Evolutionary conservation across 495 filamentous ascomycete species (phyloP), one percentile per base, ranked within the genome.

Genomic region (Letharia lupina): DNA sequence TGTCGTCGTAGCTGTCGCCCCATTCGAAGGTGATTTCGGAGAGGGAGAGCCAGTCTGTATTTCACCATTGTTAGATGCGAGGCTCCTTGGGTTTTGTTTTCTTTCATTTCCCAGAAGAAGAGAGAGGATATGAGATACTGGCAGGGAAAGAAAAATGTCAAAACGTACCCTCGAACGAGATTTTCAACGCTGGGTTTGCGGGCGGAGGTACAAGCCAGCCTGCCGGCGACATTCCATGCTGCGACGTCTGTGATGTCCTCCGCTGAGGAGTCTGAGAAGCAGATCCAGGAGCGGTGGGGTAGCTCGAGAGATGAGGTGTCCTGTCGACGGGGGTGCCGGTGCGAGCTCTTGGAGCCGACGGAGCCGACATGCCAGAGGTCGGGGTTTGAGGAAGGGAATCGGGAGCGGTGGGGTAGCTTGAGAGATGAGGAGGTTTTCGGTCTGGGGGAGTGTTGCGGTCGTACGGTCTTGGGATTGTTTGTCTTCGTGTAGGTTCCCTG

Each of bases 1-100:
- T 71, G 28, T 40, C 54, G 54, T 71, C 70, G 58, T 70, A 71
- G 54, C 67, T 71, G 20, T 71, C 68, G 23, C 42, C 41, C 68
- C 70, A 71, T 60, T 68, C 66, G 35, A 70, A 67, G 11, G 68
- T 52, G 31, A 71, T 52, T n/a, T 65, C 58, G 2, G 64, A 60
- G 9, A 71, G 60, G 13, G 57, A 52, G 35, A 71, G 64, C 23
- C 62, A 69, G 23, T 69, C 69, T 71, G 61, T 41, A 41, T 47
- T 8, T n/a, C 13, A 54, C 7, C 28, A 5, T 9, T 37, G 33
- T 57, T 12, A 37, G 54, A 2, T 57, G 31, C 33, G 13, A 11
- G 5, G 31, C 33, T 37, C 33, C 31, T 57, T 35, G 0, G 37
- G 1, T 11, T 18, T 6, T 16, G 2, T 20, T 18, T 8, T 6